Conservation (phyloP, 2,329 filamentous ascomycete genomes). For the Aspergillus brasiliensis region DNA sequence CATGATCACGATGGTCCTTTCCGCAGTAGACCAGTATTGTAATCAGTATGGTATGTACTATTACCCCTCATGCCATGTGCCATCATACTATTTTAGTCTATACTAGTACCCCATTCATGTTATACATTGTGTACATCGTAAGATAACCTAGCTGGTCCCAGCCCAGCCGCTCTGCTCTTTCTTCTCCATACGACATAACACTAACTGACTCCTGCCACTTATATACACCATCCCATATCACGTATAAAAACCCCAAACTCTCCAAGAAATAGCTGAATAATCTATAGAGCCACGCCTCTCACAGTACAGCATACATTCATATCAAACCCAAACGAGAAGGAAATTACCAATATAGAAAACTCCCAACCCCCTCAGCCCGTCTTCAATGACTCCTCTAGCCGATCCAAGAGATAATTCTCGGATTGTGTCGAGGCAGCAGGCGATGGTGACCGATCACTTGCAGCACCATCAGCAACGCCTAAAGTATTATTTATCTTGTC, state of each 20-base stretch:
- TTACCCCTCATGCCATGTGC: too few relatives aligned
- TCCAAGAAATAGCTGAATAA: neutral
- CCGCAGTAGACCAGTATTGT: too few relatives aligned
- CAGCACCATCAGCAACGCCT: neutral
- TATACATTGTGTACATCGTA: neutral
- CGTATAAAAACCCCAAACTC: neutral
- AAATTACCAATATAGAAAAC: neutral
- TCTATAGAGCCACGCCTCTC: neutral
- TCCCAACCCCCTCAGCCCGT: neutral
- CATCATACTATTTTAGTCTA: too few relatives aligned
- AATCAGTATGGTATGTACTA: too few relatives aligned
- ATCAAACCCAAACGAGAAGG: neutral
- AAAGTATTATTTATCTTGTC: too few relatives aligned
- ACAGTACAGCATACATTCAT: neutral
- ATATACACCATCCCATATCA: neutral
- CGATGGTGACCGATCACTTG: slow-evolving; percentile 17
- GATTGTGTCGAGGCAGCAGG: slow-evolving; percentile 22
- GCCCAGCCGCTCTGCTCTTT: neutral
- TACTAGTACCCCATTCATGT: too few relatives aligned
- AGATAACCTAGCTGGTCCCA: neutral
- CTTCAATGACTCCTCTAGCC: slow-evolving; percentile 27
- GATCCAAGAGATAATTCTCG: slow-evolving; percentile 28
- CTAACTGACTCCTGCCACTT: neutral
- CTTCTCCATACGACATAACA: neutral
- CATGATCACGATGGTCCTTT: neutral